phyloP scores from a whole-genome alignment of 169 alveolate species.

The Eimeria maxima region DNA sequence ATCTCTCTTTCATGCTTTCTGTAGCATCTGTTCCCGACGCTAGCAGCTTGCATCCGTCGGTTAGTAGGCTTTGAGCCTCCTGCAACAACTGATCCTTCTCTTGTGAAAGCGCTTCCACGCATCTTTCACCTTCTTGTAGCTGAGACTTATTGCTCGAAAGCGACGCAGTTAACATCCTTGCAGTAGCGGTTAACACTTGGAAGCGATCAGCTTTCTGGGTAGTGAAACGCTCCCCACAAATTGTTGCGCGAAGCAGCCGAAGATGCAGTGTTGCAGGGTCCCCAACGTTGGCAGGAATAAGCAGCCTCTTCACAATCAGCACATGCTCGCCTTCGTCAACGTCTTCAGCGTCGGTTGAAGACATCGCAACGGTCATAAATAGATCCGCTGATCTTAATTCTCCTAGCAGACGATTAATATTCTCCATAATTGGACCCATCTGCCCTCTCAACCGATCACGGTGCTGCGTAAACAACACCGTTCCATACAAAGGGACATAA shows the following conservation, averaged over 20 bases:
- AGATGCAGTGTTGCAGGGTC: conserved; percentile 47
- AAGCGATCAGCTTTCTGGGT: conserved; percentile 41
- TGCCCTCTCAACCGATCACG: conserved; percentile 48
- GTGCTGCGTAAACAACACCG: conserved; percentile 18
- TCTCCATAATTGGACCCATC: conserved; percentile 60
- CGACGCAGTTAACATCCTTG: neutral
- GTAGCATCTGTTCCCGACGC: conserved; percentile 41
- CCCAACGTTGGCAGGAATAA: conserved; percentile 59
- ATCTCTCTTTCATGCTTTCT: conserved; percentile 49
- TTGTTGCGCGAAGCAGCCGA: conserved; percentile 56
- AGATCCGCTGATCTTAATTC: conserved; percentile 55
- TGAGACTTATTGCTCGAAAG: neutral
- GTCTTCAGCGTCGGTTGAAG: conserved; percentile 21
- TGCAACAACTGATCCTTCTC: conserved; percentile 29
- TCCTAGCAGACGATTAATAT: conserved; percentile 45
- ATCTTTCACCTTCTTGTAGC: neutral
- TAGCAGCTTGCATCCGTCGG: conserved; percentile 50
- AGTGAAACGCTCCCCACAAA: conserved; percentile 42
- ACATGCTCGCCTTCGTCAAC: conserved; percentile 47
- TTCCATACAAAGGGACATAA: neutral
- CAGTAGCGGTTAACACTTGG: conserved; percentile 13
- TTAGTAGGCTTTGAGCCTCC: conserved; percentile 22
- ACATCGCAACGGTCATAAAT: conserved; percentile 23
- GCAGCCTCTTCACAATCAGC: neutral
- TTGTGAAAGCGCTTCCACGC: conserved; percentile 11